phyloP scores from a whole-genome alignment of 179 eudicot species.

The Silene noctiflora region DNA sequence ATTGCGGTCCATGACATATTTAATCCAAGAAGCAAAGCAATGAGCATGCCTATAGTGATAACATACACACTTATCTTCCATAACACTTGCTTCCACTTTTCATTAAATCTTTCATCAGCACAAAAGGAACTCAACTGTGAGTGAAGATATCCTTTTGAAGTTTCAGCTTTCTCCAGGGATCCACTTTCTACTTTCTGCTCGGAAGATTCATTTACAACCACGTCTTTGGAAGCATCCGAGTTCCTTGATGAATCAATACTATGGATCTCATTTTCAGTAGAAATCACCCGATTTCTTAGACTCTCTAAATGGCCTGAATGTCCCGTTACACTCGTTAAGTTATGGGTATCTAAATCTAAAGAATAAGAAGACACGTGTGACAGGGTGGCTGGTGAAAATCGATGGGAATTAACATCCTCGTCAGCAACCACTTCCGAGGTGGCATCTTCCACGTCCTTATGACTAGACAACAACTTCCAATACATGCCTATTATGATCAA shows the following conservation, averaged over 20 bases:
- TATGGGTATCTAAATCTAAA: slow-evolving; percentile 28
- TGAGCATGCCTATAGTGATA: slow-evolving; percentile 74
- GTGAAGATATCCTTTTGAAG: slow-evolving; percentile 21
- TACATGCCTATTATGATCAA: slow-evolving; percentile 56
- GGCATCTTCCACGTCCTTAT: slow-evolving; percentile 61
- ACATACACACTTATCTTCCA: slow-evolving; percentile 82
- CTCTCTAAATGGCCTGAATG: slow-evolving; percentile 33
- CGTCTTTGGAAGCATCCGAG: slow-evolving; percentile 39
- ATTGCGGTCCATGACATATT: slow-evolving; percentile 96
- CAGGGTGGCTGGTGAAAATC: slow-evolving; percentile 87
- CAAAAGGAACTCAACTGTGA: slow-evolving; percentile 24
- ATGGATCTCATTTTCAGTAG: slow-evolving; percentile 44
- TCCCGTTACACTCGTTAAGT: slow-evolving; percentile 30
- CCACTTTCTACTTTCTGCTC: slow-evolving; percentile 31
- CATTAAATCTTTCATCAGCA: slow-evolving; percentile 28
- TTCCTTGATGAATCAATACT: slow-evolving; percentile 32
- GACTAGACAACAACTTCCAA: slow-evolving; percentile 62
- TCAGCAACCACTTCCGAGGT: slow-evolving; percentile 46
- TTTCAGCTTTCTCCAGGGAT: slow-evolving; percentile 19
- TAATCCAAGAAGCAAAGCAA: slow-evolving; percentile 66
- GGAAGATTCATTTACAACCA: slow-evolving; percentile 21
- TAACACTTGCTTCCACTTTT: slow-evolving; percentile 51
- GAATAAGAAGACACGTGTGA: slow-evolving; percentile 56
- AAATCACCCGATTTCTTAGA: slow-evolving; percentile 39
- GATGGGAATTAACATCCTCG: slow-evolving; percentile 63